Evolutionary conservation across 306 rosid species (phyloP), one percentile per base, ranked within the genome.

Genomic region (Dryas drummondii): DNA sequence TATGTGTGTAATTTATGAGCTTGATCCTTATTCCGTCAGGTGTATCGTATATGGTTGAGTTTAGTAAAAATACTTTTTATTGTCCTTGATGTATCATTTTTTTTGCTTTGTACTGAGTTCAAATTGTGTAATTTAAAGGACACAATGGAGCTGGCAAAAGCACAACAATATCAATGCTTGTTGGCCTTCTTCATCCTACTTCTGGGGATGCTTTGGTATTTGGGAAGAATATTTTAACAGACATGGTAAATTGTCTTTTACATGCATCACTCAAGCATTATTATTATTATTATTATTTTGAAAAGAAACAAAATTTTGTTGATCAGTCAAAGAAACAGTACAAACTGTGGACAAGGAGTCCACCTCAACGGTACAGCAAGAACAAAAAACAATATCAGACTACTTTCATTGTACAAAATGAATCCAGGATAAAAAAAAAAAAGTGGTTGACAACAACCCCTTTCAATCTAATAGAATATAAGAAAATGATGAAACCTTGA

Each of bases 121-220:
- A 15, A 19, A 37, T 37, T 72, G 47, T 77, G 45, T 37, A 66
- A 66, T 82, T 76, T 84, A 64, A 82, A 94, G 98, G 98, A 76
- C 98, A 94, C 80, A 94, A 90, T 76, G 97, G 97, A 70, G 98
- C 98, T 86, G 98, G 98, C 44, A 94, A 94, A 85, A 91, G 97
- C 82, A 94, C 98, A 11, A 90, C 98, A 47, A 91, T 94, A 76
- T 90, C 98, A 51, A 94, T 94, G 97, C 97, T 94, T 71, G 98
- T 94, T 75, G 98, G 98, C 71, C 96, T 91, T 76, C 81, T 88
- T 91, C 85, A 85, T 74, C 98, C 98, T 71, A 87, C 96, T 82
- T 85, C 91, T 42, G 98, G 98, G 81, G 98, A 94, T 84, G 98
- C 98, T 76, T 80, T 87, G 80, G 86, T 94, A 75, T 90, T 90